A percentile compares a stretch with the other conserved stretches of the same genome.
phyloP scores from a whole-genome alignment of 352 stramenopile species.

The Blastocystis hominis region DNA sequence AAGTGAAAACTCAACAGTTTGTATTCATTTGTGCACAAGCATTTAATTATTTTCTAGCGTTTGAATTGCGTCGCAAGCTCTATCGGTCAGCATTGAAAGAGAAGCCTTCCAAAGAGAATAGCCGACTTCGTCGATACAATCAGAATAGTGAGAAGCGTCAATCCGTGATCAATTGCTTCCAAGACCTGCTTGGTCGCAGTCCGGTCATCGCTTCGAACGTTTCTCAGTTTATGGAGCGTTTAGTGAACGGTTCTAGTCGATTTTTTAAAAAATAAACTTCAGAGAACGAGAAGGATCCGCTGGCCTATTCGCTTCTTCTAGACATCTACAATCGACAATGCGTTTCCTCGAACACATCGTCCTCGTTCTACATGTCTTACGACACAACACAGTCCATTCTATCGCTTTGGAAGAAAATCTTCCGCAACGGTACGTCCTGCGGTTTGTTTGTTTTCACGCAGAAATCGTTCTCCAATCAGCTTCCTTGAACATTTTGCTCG shows the following conservation, averaged over 20 bases:
- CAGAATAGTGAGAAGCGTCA: neutral
- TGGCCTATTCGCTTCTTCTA: slow-evolving; percentile 8
- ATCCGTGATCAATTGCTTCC: slow-evolving; percentile 11
- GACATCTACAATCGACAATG: slow-evolving; percentile 26
- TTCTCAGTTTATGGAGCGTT: neutral
- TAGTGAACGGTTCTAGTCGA: neutral
- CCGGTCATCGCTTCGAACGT: neutral
- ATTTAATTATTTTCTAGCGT: neutral
- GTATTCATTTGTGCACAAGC: neutral
- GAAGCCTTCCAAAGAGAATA: neutral
- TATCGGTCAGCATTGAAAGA: slow-evolving; percentile 4
- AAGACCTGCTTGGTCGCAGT: neutral
- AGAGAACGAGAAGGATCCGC: slow-evolving; percentile 22
- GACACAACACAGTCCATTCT: neutral
- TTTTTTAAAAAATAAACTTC: neutral
- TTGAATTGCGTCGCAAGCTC: neutral
- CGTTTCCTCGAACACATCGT: neutral
- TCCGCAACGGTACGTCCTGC: neutral
- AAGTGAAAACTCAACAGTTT: neutral
- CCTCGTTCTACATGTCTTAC: neutral
- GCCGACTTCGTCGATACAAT: neutral
- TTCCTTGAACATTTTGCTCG: slow-evolving; percentile 5
- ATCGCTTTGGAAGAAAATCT: neutral
- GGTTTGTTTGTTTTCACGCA: neutral
- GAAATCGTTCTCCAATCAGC: slow-evolving; percentile 26